Percentiles rank a stretch among this genome's conserved stretches.
Conservation (phyloP, 495 filamentous ascomycete genomes). For the Extremus antarcticus region DNA sequence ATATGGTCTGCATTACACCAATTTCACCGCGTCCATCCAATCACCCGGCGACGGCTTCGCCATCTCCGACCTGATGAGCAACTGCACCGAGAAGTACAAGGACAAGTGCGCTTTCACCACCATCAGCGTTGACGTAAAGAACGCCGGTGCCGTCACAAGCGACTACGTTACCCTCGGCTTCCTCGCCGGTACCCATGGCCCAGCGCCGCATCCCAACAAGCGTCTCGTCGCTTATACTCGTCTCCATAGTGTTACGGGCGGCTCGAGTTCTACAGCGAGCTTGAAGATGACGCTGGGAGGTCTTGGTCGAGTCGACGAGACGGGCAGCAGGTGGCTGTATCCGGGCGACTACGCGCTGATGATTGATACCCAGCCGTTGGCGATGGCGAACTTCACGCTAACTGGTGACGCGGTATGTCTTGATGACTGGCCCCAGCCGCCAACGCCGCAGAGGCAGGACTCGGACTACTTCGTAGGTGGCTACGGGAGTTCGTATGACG, state of each 20-base stretch:
- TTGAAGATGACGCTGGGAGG: constrained; percentile 47
- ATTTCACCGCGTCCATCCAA: constrained; percentile 32
- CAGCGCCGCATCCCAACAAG: constrained; percentile 52
- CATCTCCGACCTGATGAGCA: constrained; percentile 22
- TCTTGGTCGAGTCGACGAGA: constrained; percentile 46
- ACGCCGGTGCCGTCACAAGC: constrained; percentile 44
- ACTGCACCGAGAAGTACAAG: constrained; percentile 23
- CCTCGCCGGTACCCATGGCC: constrained; percentile 44
- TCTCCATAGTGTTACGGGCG: constrained; percentile 36
- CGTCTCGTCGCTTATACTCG: constrained; percentile 51
- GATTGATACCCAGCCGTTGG: constrained; percentile 39
- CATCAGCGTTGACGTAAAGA: constrained; percentile 36
- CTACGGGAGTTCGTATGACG: not conserved
- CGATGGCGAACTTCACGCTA: constrained; percentile 33
- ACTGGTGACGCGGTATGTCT: constrained; percentile 34
- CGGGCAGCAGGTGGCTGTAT: constrained; percentile 51
- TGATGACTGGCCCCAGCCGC: constrained; percentile 36
- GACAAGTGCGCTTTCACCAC: constrained; percentile 30
- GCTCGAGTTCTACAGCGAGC: constrained; percentile 26
- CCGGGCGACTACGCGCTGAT: constrained; percentile 52
- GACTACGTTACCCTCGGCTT: constrained; percentile 53
- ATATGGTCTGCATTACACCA: constrained; percentile 44
- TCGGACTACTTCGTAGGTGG: constrained; percentile 8
- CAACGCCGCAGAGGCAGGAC: constrained; percentile 6
- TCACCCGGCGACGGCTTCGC: constrained; percentile 14